Percentiles rank a stretch among this genome's conserved stretches.
These are phyloP conservation scores for Colletotrichum filicis DNA, from an alignment of 2,329 filamentous ascomycete species.

Conservation along the genomic window DNA sequence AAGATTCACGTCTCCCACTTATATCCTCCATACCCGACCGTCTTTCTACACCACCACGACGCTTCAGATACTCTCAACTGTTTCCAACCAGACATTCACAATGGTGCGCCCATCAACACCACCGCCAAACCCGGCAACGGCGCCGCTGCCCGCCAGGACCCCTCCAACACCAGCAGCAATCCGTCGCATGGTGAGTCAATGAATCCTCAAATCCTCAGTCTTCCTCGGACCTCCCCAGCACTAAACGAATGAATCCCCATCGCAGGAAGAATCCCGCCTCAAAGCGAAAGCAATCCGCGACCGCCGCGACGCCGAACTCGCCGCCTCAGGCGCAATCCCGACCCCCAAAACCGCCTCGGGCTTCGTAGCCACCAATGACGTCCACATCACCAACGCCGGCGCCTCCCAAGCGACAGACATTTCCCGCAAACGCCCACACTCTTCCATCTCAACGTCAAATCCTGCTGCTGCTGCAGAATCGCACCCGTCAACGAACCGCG, in stretches of 20 bases:
- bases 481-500: constrained; percentile 70
- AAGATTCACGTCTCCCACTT: constrained; percentile 1
- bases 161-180: constrained; percentile 66
- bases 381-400: constrained; percentile 60
- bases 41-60: background rate
- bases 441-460: constrained; percentile 62
- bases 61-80: background rate
- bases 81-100: background rate
- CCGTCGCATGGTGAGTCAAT: constrained; percentile 62
- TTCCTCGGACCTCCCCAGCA: background rate
- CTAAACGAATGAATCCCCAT: constrained; percentile 8
- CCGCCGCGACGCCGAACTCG: constrained; percentile 73
- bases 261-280: constrained; percentile 85
- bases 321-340: constrained; percentile 54
- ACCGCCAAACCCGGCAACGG: constrained; percentile 46
- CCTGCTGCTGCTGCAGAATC: constrained; percentile 39
- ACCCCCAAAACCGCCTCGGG: constrained; percentile 68
- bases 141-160: constrained; percentile 46
- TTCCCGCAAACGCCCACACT: constrained; percentile 75
- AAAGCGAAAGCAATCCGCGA: constrained; percentile 88
- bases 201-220: background rate
- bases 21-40: background rate
- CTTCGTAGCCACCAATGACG: constrained; percentile 76
- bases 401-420: constrained; percentile 48
- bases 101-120: constrained; percentile 63